phyloP scores from a whole-genome alignment of 331 rosid species.

The Pyrus hybrid region DNA sequence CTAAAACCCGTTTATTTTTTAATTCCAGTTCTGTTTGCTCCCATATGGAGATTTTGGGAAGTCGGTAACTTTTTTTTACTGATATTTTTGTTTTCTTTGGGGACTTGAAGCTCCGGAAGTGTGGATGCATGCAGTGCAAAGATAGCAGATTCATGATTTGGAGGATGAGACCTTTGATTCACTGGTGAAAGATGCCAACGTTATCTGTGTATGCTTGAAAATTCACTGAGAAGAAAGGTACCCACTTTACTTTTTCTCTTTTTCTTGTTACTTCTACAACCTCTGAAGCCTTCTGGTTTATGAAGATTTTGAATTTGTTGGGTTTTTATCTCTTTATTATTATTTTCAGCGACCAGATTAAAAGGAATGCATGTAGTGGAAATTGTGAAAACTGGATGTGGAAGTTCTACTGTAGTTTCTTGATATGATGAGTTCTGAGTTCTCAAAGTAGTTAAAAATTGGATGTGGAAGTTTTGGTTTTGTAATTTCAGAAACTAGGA shows the following conservation, averaged over 20 bases:
- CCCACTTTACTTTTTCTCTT: background rate
- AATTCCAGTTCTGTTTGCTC: slow-evolving; percentile 1
- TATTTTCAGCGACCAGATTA: background rate
- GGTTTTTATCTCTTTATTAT: background rate
- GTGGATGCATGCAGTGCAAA: background rate
- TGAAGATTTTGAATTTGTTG: background rate
- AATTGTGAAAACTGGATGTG: background rate
- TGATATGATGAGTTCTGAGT: no score
- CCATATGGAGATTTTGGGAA: slow-evolving; percentile 2
- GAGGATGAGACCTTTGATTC: background rate
- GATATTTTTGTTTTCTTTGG: background rate
- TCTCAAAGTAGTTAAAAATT: background rate
- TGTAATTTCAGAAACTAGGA: background rate
- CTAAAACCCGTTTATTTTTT: background rate
- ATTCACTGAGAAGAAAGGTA: slow-evolving; percentile 3
- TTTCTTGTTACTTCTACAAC: background rate
- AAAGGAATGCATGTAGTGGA: background rate
- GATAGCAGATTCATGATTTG: background rate
- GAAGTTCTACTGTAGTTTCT: no score
- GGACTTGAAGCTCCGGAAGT: slow-evolving; percentile 4
- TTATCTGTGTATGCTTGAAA: background rate
- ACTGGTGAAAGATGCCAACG: background rate
- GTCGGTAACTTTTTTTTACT: slow-evolving; percentile 1
- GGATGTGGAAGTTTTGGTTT: background rate
- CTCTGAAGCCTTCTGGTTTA: background rate